These are phyloP conservation scores for Penstemon barbatus DNA, from an alignment of 257 asterid species.

Conservation along the genomic window DNA sequence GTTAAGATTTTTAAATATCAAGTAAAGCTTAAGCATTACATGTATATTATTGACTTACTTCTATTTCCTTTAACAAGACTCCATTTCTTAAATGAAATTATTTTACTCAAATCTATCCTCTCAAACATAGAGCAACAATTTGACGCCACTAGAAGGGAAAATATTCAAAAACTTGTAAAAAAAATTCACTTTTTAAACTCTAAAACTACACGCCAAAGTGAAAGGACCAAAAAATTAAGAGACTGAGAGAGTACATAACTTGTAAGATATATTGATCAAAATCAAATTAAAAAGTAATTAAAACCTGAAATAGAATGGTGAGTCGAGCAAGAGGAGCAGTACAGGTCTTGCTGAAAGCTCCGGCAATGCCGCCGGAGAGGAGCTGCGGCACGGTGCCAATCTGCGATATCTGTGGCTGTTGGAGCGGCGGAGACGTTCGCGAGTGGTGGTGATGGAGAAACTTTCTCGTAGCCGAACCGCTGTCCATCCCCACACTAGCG, in stretches of 20 bases:
- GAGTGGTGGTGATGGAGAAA: constrained; percentile 43
- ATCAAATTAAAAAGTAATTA: background rate
- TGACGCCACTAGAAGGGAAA: too few species aligned
- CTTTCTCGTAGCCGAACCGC: constrained; percentile 57
- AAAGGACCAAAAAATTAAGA: background rate
- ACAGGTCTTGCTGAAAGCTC: constrained; percentile 79
- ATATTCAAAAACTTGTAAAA: background rate
- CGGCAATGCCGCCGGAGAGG: constrained; percentile 75
- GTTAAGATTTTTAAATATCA: background rate
- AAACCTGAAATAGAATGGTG: constrained; percentile 77
- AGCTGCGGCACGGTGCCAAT: constrained; percentile 76
- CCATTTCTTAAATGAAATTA: background rate
- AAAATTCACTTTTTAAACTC: background rate
- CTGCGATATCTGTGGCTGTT: constrained; percentile 48
- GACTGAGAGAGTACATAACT: background rate
- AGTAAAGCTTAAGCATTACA: background rate
- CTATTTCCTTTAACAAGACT: background rate
- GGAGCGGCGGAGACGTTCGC: constrained; percentile 33
- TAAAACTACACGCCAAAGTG: background rate
- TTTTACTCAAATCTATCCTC: too few species aligned
- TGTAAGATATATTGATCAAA: background rate
- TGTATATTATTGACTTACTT: background rate
- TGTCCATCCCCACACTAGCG: constrained; percentile 64
- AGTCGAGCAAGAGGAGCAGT: constrained; percentile 84
- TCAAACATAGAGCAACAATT: too few species aligned